Evolutionary conservation across 768 basidiomycete genomes (phyloP).

Genomic region (Floccularia luteovirens): DNA sequence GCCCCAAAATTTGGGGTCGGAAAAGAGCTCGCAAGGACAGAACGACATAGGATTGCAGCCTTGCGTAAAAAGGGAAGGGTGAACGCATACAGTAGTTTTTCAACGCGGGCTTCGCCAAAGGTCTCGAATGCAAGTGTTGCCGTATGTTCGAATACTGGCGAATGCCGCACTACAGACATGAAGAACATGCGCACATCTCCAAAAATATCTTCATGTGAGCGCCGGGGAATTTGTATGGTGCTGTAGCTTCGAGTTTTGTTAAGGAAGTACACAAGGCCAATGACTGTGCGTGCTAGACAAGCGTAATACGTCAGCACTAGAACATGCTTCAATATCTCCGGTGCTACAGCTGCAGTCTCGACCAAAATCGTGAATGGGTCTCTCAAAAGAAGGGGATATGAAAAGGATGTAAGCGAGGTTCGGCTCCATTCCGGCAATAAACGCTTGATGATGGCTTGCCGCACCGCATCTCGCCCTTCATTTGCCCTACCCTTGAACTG

Average conservation of each 20-base stretch:
- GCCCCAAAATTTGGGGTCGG: slow-evolving; percentile 34
- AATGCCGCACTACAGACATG: slow-evolving; percentile 86
- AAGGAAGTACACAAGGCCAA: slow-evolving; percentile 78
- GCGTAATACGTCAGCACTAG: slow-evolving; percentile 89
- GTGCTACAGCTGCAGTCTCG: slow-evolving; percentile 85
- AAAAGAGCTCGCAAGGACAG: slow-evolving; percentile 61
- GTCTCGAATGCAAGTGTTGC: slow-evolving; percentile 73
- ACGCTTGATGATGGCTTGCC: slow-evolving; percentile 84
- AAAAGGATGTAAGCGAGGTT: slow-evolving; percentile 74
- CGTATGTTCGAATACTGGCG: slow-evolving; percentile 80
- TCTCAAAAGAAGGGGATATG: slow-evolving; percentile 79
- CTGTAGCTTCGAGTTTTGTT: slow-evolving; percentile 60
- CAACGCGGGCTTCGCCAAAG: slow-evolving; percentile 78
- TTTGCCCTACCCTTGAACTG: slow-evolving; percentile 67
- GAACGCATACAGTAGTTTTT: slow-evolving; percentile 81
- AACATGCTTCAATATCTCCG: slow-evolving; percentile 84
- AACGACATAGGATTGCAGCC: slow-evolving; percentile 77
- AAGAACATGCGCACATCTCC: slow-evolving; percentile 85
- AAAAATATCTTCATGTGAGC: slow-evolving; percentile 66
- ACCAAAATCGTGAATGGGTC: slow-evolving; percentile 88
- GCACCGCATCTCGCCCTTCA: slow-evolving; percentile 69
- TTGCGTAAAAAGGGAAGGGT: slow-evolving; percentile 89
- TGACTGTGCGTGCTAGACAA: slow-evolving; percentile 76
- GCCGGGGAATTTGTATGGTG: slow-evolving; percentile 32
- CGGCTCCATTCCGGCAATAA: slow-evolving; percentile 89